Percentiles rank a stretch among this genome's conserved stretches.
Conservation (phyloP, 345 rosid species). For the Rhodamnia argentea region DNA sequence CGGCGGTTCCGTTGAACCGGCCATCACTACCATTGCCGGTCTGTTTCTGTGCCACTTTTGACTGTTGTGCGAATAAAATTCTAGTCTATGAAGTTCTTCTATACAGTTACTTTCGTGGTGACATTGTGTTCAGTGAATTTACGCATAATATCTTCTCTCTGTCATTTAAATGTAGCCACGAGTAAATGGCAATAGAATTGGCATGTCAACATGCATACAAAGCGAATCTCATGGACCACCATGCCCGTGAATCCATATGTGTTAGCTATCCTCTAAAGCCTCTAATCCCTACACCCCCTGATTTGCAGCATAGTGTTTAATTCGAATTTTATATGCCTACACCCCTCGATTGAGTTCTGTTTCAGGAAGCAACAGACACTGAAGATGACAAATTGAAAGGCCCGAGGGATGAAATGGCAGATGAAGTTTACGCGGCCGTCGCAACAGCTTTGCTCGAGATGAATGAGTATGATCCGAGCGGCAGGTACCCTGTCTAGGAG, state of each 20-base stretch:
- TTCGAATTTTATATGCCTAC: not conserved
- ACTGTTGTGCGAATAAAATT: not conserved
- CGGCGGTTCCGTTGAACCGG: too few relatives aligned
- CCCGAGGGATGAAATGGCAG: constrained; percentile 35
- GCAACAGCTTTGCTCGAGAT: constrained; percentile 30
- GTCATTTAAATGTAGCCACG: not conserved
- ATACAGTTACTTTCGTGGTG: not conserved
- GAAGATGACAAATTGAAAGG: constrained; percentile 39
- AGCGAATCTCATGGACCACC: not conserved
- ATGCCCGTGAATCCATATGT: not conserved
- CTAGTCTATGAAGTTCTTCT: not conserved
- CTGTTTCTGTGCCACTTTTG: too few relatives aligned
- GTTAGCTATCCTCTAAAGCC: not conserved
- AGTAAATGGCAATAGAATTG: not conserved
- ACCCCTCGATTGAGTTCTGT: not conserved
- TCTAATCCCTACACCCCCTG: not conserved
- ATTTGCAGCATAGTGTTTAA: not conserved
- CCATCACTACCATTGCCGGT: too few relatives aligned
- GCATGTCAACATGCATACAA: not conserved
- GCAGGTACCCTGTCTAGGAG: constrained; percentile 41
- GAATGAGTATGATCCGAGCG: constrained; percentile 48
- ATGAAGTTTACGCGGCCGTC: constrained; percentile 39
- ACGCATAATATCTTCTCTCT: not conserved
- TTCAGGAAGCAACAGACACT: constrained; percentile 28
- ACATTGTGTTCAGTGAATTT: not conserved